phyloP scores from a whole-genome alignment of 78 protist species.

The Chrysochromulina parva region DNA sequence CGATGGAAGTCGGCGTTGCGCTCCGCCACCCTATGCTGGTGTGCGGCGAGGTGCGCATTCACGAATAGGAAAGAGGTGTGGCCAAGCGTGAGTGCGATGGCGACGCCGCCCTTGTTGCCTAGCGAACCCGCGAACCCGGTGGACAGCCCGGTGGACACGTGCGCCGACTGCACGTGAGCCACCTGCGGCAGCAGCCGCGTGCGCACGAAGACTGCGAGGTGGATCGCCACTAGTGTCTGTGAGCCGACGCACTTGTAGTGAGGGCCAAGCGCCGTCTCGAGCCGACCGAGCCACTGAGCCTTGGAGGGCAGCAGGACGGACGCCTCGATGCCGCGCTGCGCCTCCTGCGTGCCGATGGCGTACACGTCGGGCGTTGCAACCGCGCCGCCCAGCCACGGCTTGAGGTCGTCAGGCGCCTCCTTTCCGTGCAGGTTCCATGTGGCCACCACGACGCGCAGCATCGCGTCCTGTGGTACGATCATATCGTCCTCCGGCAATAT shows the following conservation, averaged over 20 bases:
- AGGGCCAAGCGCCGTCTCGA: neutral
- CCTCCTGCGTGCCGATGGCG: slow-evolving; percentile 19
- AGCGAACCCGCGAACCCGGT: neutral
- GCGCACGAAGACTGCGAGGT: neutral
- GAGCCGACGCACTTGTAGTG: neutral
- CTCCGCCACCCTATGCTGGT: neutral
- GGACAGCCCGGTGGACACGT: neutral
- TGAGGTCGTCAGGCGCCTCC: neutral
- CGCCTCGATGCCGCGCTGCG: neutral
- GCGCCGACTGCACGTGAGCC: neutral
- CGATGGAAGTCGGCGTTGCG: neutral
- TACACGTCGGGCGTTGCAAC: neutral
- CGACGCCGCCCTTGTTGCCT: slow-evolving; percentile 22
- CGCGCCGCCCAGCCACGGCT: neutral
- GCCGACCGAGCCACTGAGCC: neutral
- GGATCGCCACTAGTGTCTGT: neutral
- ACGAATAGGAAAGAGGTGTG: neutral
- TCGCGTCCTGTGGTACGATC: too few relatives aligned
- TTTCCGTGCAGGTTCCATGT: slow-evolving; percentile 23
- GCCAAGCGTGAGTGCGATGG: neutral
- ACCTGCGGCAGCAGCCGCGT: neutral
- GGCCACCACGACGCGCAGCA: neutral
- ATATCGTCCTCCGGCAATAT: too few relatives aligned
- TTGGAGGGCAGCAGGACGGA: neutral
- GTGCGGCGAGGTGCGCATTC: neutral